These are phyloP conservation scores for Quercus suber DNA, from an alignment of 306 rosid species.

Conservation along the genomic window DNA sequence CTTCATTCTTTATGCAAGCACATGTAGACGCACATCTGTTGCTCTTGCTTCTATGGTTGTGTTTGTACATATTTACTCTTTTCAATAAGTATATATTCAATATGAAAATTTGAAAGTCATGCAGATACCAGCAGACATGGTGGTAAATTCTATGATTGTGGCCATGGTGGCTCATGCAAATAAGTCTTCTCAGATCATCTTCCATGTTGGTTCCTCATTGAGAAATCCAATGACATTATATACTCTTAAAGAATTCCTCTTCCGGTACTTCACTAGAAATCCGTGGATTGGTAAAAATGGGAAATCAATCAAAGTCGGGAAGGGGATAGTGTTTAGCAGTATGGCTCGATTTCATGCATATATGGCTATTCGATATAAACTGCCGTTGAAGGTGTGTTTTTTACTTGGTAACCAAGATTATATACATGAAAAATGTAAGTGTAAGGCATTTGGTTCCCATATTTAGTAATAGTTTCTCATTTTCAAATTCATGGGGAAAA, in stretches of 20 bases:
- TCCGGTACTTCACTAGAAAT: constrained; percentile 14
- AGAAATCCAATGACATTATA: constrained; percentile 27
- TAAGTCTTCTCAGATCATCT: constrained; percentile 18
- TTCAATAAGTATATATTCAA: neutral
- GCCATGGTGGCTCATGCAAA: constrained; percentile 30
- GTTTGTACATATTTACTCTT: neutral
- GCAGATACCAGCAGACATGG: constrained; percentile 56
- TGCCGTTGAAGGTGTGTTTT: constrained; percentile 37
- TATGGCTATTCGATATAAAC: constrained; percentile 10
- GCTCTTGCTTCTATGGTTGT: neutral
- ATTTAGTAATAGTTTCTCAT: too few species aligned
- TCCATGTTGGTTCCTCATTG: constrained; percentile 40
- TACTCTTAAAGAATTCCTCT: neutral
- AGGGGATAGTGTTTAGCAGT: neutral
- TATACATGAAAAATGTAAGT: neutral
- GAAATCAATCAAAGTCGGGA: constrained; percentile 16
- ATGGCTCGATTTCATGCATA: constrained; percentile 19
- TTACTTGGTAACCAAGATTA: neutral
- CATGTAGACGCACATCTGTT: neutral
- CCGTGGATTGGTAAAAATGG: constrained; percentile 23
- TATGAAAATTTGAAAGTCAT: neutral
- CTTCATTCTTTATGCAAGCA: neutral
- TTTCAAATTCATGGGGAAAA: too few species aligned
- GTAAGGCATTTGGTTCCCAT: neutral
- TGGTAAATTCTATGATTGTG: constrained; percentile 35